Evolutionary conservation across 805 yeast genomes (phyloP), one percentile per base, ranked within the genome.

Genomic region (Barnettozyma botsteinii): DNA sequence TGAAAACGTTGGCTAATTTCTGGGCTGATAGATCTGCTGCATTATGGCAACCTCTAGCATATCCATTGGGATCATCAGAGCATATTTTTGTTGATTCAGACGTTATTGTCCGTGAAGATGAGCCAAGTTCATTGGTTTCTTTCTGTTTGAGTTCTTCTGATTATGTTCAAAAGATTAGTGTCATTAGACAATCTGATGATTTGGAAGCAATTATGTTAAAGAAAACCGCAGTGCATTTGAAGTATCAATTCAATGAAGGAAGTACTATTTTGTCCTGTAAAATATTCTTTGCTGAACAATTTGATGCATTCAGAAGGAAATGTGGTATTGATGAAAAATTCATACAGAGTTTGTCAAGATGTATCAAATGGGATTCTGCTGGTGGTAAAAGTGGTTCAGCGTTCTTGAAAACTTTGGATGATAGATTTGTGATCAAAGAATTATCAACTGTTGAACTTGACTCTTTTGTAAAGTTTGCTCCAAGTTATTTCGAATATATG

Each of bases 11-110:
- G 41, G 77, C 95, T 0, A 86, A 81, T 52, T 93, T 93, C 61
- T 93, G 98, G 98, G 97, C 97, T 1, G 98, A 93, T 62, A 68
- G 98, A 53, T 85, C 98, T 1, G 93, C 97, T 1, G 82, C 94
- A 2, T 70, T 93, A 17, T 94, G 98, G 98, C 88, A 85, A 49
- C 95, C 96, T 0, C 66, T 93, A 25, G 81, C 76, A 15, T 89
- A 88, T 60, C 96, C 98, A 2, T 67, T 89, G 2, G 48, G 63
- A 2, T 73, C 88, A 0, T 73, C 82, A 0, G 98, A 93, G 56
- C 98, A 93, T 58, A 77, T 91, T 1, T 93, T 93, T 66, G 87
- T 86, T 15, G 98, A 94, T 56, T 85, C 95, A 7, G 87, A 85
- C 59, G 95, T 93, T 17, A 81, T 93, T 42, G 91, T 93, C 9